Evolutionary conservation across 1,284 basidiomycete genomes (phyloP), one percentile per base, ranked within the genome.

Genomic region (Cutaneotrichosporon dermatis): DNA sequence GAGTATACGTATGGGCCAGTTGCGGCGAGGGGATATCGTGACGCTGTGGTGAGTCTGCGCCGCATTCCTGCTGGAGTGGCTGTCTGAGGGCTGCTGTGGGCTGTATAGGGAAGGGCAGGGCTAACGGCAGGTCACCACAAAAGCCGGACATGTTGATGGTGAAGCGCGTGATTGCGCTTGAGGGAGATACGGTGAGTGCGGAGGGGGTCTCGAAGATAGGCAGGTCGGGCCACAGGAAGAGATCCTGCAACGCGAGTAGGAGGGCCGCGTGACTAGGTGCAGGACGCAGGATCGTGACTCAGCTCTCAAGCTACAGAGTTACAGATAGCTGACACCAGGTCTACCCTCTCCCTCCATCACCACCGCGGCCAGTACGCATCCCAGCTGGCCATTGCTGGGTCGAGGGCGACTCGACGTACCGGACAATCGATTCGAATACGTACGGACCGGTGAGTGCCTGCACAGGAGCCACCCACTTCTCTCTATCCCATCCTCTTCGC

Each of bases 81-180:
- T 43, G 48, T 34, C 9, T 36, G 36, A 10, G 16, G 13, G 13
- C 2, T 6, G 36, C 3, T 10, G 16, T 9, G 13, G 4, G 16
- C 13, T 9, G 16, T 15, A 13, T 7, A 44, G 13, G 43, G 9
- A 15, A 25, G 43, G 4, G 41, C 41, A 51, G 51, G 43, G 36
- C 54, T 55, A 13, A 53, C 39, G 2, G 15, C 51, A 81, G 79
- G 66, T 81, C 81, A 6, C 81, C 82, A 1, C 68, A 76, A 35
- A 76, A 82, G 60, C 80, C 81, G 1, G 70, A 78, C 10, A 52
- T 74, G 11, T 67, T 82, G 9, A 74, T 82, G n/a, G 81, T 80
- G 9, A 83, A 83, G 62, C 77, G 82, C 1, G 79, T 83, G 50
- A 70, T 83, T 44, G 82, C 80, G 9, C 69, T 83, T 6, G 79